Conservation (phyloP, 106 monocot species). For the Apostasia ramifera region DNA sequence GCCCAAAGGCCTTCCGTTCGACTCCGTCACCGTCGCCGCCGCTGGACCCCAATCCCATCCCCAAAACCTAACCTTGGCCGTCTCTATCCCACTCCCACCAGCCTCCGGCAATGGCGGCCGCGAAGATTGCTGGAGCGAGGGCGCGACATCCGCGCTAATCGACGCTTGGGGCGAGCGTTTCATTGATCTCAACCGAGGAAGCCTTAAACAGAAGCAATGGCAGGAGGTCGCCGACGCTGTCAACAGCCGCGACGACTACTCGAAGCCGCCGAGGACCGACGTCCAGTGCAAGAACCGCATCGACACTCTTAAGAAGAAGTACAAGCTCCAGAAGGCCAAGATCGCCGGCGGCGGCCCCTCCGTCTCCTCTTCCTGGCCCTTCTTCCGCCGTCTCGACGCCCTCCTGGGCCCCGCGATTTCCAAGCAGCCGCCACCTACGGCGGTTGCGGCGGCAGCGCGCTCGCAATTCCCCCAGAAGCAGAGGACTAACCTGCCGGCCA, state of each 20-base stretch:
- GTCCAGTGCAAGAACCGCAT: constrained; percentile 92
- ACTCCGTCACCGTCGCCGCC: constrained; percentile 7
- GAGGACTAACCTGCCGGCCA: constrained; percentile 6
- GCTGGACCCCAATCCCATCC: constrained; percentile 13
- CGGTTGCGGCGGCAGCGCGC: constrained; percentile 2
- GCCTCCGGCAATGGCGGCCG: constrained; percentile 13
- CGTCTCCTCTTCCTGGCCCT: constrained; percentile 47
- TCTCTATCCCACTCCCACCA: constrained; percentile 27
- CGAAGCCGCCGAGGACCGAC: constrained; percentile 52
- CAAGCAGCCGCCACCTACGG: constrained; percentile 3
- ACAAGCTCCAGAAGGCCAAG: constrained; percentile 73
- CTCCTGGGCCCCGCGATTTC: constrained; percentile 37
- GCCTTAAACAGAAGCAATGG: constrained; percentile 78
- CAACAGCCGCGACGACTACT: constrained; percentile 57
- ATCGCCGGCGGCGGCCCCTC: neutral
- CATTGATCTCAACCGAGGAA: constrained; percentile 64
- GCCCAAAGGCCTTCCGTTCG: neutral
- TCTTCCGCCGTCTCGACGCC: constrained; percentile 61
- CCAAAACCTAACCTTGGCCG: constrained; percentile 34
- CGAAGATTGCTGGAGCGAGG: constrained; percentile 65
- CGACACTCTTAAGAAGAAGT: constrained; percentile 95
- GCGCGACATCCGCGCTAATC: constrained; percentile 56
- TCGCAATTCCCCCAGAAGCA: constrained; percentile 29
- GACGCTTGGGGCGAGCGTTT: constrained; percentile 83
- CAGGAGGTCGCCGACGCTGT: constrained; percentile 91